phyloP scores from a whole-genome alignment of 306 rosid genomes.

The Cyamopsis tetragonoloba region DNA sequence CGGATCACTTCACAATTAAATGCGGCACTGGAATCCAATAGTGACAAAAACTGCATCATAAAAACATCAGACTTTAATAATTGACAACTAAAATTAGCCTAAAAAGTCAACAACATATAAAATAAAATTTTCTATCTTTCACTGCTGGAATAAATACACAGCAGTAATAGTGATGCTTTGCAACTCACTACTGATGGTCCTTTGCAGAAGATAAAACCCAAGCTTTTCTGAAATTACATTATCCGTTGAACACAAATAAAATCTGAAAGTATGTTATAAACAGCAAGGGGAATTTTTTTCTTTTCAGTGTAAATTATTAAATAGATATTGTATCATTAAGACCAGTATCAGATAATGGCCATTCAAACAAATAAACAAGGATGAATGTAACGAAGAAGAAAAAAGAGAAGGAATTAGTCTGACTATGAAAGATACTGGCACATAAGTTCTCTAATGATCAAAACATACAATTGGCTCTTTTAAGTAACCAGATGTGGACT shows the following conservation, averaged over 20 bases:
- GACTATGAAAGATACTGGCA: background rate
- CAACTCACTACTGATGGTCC: constrained; percentile 1
- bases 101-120: background rate
- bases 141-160: background rate
- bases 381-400: background rate
- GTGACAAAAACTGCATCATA: constrained; percentile 77
- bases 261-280: background rate
- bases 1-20: constrained; percentile 90
- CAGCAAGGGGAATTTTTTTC: background rate
- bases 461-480: background rate
- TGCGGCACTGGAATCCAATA: constrained; percentile 83
- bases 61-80: constrained; percentile 22
- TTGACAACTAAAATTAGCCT: background rate
- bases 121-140: too few relatives aligned
- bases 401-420: background rate
- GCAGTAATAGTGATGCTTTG: constrained; percentile 14
- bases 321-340: constrained; percentile 8
- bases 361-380: background rate
- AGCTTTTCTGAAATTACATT: constrained; percentile 13
- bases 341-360: background rate
- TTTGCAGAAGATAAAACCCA: constrained; percentile 11
- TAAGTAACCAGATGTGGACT: background rate
- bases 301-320: constrained; percentile 2
- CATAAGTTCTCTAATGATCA: background rate
- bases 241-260: constrained; percentile 5